Conservation (phyloP, 139 green algal genomes). For the Chlorokybus atmophyticus region DNA sequence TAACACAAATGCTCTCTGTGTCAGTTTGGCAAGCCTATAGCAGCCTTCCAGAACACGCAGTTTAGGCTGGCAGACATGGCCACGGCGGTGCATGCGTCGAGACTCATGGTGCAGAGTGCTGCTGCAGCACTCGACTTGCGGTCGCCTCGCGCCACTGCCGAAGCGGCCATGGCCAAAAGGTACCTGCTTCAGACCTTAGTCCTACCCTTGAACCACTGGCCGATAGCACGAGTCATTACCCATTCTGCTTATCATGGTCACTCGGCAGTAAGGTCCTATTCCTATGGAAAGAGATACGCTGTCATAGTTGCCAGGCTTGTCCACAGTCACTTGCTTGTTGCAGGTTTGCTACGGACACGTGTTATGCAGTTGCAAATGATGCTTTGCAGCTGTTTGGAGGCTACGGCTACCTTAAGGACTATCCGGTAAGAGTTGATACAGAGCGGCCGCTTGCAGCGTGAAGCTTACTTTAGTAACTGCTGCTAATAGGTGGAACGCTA, state of each 20-base stretch:
- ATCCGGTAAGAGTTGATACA: slow-evolving; percentile 33
- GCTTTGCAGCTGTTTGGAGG: slow-evolving; percentile 62
- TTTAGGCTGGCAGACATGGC: slow-evolving; percentile 73
- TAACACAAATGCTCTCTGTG: slow-evolving; percentile 24
- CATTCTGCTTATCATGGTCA: too few species aligned
- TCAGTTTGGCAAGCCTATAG: slow-evolving; percentile 51
- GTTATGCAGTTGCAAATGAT: slow-evolving; percentile 48
- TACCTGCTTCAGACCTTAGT: too few species aligned
- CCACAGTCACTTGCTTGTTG: too few species aligned
- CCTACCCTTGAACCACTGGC: too few species aligned
- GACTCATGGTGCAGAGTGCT: slow-evolving; percentile 43
- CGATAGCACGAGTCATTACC: too few species aligned
- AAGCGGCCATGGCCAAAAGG: slow-evolving; percentile 65
- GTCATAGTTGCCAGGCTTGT: too few species aligned
- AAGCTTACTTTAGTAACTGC: slow-evolving; percentile 58
- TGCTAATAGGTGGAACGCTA: slow-evolving; percentile 46
- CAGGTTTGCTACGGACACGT: slow-evolving; percentile 60
- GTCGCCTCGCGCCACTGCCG: slow-evolving; percentile 32
- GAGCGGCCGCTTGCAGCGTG: slow-evolving; percentile 68
- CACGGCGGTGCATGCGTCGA: slow-evolving; percentile 45
- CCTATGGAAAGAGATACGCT: too few species aligned
- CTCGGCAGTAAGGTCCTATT: too few species aligned
- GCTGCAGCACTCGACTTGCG: slow-evolving; percentile 41
- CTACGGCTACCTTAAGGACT: slow-evolving; percentile 65
- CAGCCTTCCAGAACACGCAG: slow-evolving; percentile 49